Percentiles rank a stretch among this genome's conserved stretches.
Conservation (phyloP, 129 eudicot genomes). For the Scalesia atractyloides region DNA sequence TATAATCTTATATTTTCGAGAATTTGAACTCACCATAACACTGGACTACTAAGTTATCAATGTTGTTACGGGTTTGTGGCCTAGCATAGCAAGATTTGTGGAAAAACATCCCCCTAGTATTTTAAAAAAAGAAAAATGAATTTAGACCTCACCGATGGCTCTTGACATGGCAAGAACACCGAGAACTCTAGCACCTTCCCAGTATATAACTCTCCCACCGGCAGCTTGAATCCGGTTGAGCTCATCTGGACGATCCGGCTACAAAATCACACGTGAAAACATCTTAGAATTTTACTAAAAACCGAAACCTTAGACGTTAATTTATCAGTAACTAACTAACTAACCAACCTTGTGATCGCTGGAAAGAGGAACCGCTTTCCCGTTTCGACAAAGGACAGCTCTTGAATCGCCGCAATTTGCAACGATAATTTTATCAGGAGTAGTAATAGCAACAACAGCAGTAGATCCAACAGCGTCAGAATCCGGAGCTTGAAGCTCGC, state of each 20-base stretch:
- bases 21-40: too few species aligned
- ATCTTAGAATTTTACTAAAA: background rate
- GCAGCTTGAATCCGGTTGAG: conserved; percentile 73
- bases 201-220: conserved; percentile 82
- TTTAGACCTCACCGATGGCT: conserved; percentile 63
- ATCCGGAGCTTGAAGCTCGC: conserved; percentile 68
- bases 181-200: conserved; percentile 80
- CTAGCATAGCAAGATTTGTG: too few species aligned
- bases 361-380: conserved; percentile 67
- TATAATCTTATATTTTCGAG: too few species aligned
- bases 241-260: conserved; percentile 96
- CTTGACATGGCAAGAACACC: conserved; percentile 94
- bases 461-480: conserved; percentile 86
- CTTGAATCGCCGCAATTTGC: conserved; percentile 88
- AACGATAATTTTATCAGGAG: conserved; percentile 63
- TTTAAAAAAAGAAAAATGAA: too few species aligned
- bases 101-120: too few species aligned
- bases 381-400: conserved; percentile 77
- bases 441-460: conserved; percentile 65
- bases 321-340: conserved; percentile 5
- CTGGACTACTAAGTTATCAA: too few species aligned
- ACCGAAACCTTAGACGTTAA: background rate
- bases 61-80: too few species aligned
- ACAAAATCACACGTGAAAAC: background rate
- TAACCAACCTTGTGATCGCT: conserved; percentile 69